Conservation (phyloP, 1,284 basidiomycete species). For the Leccinum insigne region DNA sequence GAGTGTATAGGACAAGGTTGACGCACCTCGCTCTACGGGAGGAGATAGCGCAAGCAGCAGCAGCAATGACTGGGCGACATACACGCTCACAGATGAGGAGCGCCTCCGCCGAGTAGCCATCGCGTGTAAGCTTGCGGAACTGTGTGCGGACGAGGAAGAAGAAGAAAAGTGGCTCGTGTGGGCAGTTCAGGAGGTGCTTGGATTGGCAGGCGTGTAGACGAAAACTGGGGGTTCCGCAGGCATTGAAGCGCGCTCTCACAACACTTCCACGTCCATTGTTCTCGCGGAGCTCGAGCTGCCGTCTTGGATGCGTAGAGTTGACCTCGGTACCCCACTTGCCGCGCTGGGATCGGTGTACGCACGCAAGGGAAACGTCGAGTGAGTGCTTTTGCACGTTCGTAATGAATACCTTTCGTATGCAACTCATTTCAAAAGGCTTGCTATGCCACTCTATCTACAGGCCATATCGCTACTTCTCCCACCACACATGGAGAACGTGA, state of each 20-base stretch:
- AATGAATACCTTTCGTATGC: not conserved
- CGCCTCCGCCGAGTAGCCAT: slow-evolving; percentile 61
- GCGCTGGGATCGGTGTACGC: slow-evolving; percentile 67
- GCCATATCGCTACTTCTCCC: slow-evolving; percentile 67
- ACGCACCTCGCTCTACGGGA: not conserved
- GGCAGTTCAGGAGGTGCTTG: slow-evolving; percentile 62
- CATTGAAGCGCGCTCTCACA: not conserved
- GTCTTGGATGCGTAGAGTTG: slow-evolving; percentile 55
- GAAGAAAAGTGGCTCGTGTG: slow-evolving; percentile 62
- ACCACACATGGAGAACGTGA: slow-evolving; percentile 37
- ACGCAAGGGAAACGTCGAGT: slow-evolving; percentile 60
- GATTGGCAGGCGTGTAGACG: slow-evolving; percentile 33
- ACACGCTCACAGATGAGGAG: slow-evolving; percentile 42
- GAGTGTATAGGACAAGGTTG: slow-evolving; percentile 39
- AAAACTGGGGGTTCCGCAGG: not conserved
- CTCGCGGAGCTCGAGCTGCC: slow-evolving; percentile 60
- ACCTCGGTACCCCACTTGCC: slow-evolving; percentile 71
- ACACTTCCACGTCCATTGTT: slow-evolving; percentile 19
- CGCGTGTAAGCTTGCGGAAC: slow-evolving; percentile 67
- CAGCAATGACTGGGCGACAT: slow-evolving; percentile 21
- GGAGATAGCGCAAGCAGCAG: not conserved
- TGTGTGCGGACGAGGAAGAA: slow-evolving; percentile 42
- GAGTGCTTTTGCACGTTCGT: slow-evolving; percentile 29
- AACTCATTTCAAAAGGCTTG: slow-evolving; percentile 45
- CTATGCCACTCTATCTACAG: slow-evolving; percentile 65